A percentile compares a stretch with the other conserved stretches of the same genome.
Evolutionary conservation across 225 moss, liverwort and hornwort species (phyloP).

Genomic region (Polytrichum commune): DNA sequence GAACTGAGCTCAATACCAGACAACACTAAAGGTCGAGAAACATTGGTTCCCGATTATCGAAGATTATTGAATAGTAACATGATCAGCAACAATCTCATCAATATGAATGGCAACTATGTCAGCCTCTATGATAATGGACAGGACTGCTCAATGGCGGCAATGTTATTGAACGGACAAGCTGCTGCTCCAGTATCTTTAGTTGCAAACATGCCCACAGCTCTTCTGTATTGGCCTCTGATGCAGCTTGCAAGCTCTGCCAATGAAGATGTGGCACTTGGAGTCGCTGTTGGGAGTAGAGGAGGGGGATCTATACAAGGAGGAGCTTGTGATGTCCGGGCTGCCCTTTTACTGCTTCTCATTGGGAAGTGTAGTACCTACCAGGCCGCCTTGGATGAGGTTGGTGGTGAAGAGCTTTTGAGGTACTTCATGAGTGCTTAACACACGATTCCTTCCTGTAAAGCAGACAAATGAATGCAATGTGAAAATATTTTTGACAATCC

Average conservation of each 20-base stretch:
- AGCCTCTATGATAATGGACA: slow-evolving; percentile 38
- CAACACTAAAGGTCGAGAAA: slow-evolving; percentile 40
- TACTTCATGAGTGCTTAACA: slow-evolving; percentile 10
- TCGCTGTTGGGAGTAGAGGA: slow-evolving; percentile 95
- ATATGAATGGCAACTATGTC: slow-evolving; percentile 48
- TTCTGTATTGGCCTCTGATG: slow-evolving; percentile 98
- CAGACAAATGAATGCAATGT: too few relatives aligned
- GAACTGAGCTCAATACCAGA: slow-evolving; percentile 38
- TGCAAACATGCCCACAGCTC: slow-evolving; percentile 93
- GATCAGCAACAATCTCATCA: slow-evolving; percentile 56
- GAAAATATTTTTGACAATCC: too few relatives aligned
- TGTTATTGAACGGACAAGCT: slow-evolving; percentile 90
- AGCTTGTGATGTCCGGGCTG: slow-evolving; percentile 90
- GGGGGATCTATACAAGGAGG: slow-evolving; percentile 91
- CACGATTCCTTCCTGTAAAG: too few relatives aligned
- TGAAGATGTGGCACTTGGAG: slow-evolving; percentile 88
- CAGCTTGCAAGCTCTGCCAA: slow-evolving; percentile 91
- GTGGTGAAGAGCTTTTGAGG: slow-evolving; percentile 99
- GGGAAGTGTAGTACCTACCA: slow-evolving; percentile 95
- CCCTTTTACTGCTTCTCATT: slow-evolving; percentile 83
- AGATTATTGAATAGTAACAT: slow-evolving; percentile 38
- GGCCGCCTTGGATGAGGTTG: slow-evolving; percentile 95
- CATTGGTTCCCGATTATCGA: slow-evolving; percentile 37
- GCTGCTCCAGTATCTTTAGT: slow-evolving; percentile 90
- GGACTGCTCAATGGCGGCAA: slow-evolving; percentile 74